A percentile compares a stretch with the other conserved stretches of the same genome.
Evolutionary conservation across 2,329 filamentous ascomycete genomes (phyloP).

Genomic region (Alternaria gaisen): DNA sequence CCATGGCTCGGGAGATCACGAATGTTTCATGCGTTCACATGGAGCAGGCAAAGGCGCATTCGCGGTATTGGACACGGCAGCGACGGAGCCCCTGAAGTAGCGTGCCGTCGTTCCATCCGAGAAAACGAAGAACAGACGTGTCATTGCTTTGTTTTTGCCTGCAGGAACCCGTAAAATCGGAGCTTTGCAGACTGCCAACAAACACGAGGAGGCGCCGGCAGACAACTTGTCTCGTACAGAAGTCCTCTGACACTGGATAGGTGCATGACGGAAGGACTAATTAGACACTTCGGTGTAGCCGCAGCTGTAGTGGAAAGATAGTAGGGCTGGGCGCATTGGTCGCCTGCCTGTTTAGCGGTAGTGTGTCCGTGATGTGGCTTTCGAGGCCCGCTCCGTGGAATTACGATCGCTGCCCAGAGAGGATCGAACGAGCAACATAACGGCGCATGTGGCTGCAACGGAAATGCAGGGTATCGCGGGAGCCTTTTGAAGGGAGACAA

Average conservation of each 20-base stretch:
- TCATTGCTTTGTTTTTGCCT: conserved; percentile 12
- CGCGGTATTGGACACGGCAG: not conserved
- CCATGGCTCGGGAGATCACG: conserved; percentile 12
- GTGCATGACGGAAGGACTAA: conserved; percentile 7
- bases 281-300: conserved; percentile 9
- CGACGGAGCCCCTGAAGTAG: conserved; percentile 6
- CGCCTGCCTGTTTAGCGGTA: conserved; percentile 28
- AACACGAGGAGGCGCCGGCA: conserved; percentile 10
- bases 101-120: not conserved
- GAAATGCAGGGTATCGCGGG: not conserved
- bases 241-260: conserved; percentile 3
- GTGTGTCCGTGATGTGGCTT: conserved; percentile 7
- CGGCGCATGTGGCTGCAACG: conserved; percentile 1
- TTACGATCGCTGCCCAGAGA: conserved; percentile 2
- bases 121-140: not conserved
- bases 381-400: conserved; percentile 7
- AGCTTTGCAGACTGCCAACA: conserved; percentile 15
- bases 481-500: conserved; percentile 1
- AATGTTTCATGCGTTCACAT: conserved; percentile 13
- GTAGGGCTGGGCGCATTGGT: conserved; percentile 20
- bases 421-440: not conserved
- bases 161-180: conserved; percentile 27
- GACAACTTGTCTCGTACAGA: not conserved
- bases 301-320: conserved; percentile 16
- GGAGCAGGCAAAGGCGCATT: conserved; percentile 4